Evolutionary conservation across 768 basidiomycete species (phyloP).

Genomic region (Fomitopsis serialis): DNA sequence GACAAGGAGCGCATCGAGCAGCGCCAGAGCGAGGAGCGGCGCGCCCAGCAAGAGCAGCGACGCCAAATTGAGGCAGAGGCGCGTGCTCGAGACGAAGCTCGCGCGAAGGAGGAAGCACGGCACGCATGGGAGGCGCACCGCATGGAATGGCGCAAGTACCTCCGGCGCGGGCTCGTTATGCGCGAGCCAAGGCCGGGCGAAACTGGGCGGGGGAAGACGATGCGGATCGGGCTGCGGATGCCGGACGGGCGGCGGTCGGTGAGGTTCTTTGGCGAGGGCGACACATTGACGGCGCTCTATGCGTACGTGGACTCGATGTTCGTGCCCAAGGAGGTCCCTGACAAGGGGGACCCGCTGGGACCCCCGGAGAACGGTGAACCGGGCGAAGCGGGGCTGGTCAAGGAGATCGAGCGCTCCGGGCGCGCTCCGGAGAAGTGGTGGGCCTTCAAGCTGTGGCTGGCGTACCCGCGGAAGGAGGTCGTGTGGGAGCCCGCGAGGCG

Average conservation of each 20-base stretch:
- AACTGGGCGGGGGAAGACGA: slow-evolving; percentile 33
- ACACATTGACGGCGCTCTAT: slow-evolving; percentile 61
- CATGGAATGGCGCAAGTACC: slow-evolving; percentile 58
- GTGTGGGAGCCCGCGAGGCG: slow-evolving; percentile 36
- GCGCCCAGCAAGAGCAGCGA: slow-evolving; percentile 32
- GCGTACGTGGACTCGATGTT: slow-evolving; percentile 65
- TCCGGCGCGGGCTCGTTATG: slow-evolving; percentile 41
- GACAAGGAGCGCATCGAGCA: slow-evolving; percentile 68
- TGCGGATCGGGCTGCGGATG: slow-evolving; percentile 50
- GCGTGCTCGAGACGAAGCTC: slow-evolving; percentile 33
- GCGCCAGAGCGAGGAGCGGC: slow-evolving; percentile 45
- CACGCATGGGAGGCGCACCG: slow-evolving; percentile 22
- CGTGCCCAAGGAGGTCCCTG: slow-evolving; percentile 34
- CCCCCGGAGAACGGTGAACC: slow-evolving; percentile 31
- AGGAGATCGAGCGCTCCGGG: slow-evolving; percentile 23
- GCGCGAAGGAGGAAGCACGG: slow-evolving; percentile 18
- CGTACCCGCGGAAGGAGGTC: slow-evolving; percentile 68
- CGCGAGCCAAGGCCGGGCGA: slow-evolving; percentile 25
- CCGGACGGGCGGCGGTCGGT: slow-evolving; percentile 50
- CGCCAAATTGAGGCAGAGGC: slow-evolving; percentile 30
- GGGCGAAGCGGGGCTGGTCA: slow-evolving; percentile 31
- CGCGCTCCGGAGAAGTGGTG: slow-evolving; percentile 46
- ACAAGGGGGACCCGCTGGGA: slow-evolving; percentile 36
- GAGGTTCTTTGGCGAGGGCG: slow-evolving; percentile 43
- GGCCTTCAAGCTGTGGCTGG: slow-evolving; percentile 63